phyloP scores from a whole-genome alignment of 768 basidiomycete species.

The Lactarius indigo region DNA sequence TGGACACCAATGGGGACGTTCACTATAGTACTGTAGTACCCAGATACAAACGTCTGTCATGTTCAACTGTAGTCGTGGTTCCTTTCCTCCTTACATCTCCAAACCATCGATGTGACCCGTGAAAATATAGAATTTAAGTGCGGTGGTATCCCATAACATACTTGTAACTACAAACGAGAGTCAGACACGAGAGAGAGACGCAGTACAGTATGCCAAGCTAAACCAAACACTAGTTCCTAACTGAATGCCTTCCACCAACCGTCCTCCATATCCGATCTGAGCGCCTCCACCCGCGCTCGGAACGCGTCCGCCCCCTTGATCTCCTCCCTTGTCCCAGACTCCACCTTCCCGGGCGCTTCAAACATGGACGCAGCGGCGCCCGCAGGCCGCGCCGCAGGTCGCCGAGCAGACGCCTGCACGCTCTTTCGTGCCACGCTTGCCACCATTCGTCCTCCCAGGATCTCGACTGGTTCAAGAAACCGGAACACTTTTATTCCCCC shows the following conservation, averaged over 20 bases:
- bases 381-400: slow-evolving; percentile 43
- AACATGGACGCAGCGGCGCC: slow-evolving; percentile 61
- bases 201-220: neutral
- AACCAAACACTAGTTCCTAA: slow-evolving; percentile 35
- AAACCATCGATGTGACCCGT: neutral
- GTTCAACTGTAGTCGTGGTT: no score
- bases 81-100: no score
- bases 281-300: slow-evolving; percentile 71
- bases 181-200: no score
- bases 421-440: no score
- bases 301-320: slow-evolving; percentile 64
- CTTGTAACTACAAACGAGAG: slow-evolving; percentile 1
- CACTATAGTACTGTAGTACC: no score
- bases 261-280: slow-evolving; percentile 86
- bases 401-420: slow-evolving; percentile 30
- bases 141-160: neutral
- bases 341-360: slow-evolving; percentile 42
- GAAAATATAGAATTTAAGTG: slow-evolving; percentile 3
- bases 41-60: no score
- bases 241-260: slow-evolving; percentile 84
- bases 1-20: no score
- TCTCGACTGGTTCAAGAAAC: no score
- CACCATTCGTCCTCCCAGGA: no score
- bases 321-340: slow-evolving; percentile 33
- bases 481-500: no score